These are phyloP conservation scores for Tarenaya hassleriana DNA, from an alignment of 345 rosid species.

Conservation along the genomic window DNA sequence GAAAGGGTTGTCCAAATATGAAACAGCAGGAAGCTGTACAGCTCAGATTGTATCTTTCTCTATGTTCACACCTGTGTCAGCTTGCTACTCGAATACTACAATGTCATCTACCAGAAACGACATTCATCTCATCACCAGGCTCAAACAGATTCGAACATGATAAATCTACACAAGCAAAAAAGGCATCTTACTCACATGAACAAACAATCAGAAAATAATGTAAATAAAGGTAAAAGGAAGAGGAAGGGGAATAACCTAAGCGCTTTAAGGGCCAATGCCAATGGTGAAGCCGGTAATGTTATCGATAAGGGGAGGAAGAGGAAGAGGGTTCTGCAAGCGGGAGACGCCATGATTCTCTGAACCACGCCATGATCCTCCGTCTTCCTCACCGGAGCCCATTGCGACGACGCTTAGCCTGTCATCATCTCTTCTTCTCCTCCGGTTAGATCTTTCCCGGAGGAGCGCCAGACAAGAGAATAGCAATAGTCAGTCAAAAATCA, in stretches of 20 bases:
- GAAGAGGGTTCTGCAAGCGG: slow-evolving; percentile 60
- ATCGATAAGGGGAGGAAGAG: slow-evolving; percentile 63
- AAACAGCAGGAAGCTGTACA: no score
- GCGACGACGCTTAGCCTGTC: no score
- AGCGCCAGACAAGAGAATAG: no score
- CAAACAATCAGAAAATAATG: no score
- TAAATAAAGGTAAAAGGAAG: no score
- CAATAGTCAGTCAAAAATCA: no score
- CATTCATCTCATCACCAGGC: slow-evolving; percentile 86
- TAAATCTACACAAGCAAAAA: slow-evolving; percentile 60
- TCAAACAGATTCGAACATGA: slow-evolving; percentile 81
- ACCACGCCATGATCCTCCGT: no score
- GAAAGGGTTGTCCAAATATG: no score
- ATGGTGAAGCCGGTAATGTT: slow-evolving; percentile 88
- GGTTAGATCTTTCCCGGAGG: no score
- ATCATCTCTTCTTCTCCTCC: no score
- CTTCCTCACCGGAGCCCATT: no score
- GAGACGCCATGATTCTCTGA: slow-evolving; percentile 66
- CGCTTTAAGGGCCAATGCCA: slow-evolving; percentile 82
- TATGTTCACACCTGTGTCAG: slow-evolving; percentile 74
- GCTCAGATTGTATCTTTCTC: background rate
- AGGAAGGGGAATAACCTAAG: no score
- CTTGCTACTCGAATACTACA: slow-evolving; percentile 73
- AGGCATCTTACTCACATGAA: slow-evolving; percentile 16
- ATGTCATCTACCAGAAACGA: slow-evolving; percentile 65